phyloP scores from a whole-genome alignment of 2,329 filamentous ascomycete genomes.

The Beauveria sp. region DNA sequence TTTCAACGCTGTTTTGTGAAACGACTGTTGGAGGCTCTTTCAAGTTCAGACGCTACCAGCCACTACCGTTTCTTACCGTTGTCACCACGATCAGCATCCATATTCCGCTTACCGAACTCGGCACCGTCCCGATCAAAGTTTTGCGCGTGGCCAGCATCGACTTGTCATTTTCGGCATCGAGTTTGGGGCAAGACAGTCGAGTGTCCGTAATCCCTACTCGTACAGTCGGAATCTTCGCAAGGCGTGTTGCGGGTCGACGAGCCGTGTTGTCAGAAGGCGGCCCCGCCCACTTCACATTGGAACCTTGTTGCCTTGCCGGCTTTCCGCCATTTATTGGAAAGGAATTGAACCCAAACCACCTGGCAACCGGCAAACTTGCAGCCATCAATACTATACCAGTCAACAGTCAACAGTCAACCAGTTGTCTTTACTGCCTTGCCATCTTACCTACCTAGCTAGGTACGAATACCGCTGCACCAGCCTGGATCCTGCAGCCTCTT shows the following conservation, averaged over 20 bases:
- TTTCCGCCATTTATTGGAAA: neutral
- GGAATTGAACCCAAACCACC: neutral
- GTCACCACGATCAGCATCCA: neutral
- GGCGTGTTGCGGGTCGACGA: conserved; percentile 2
- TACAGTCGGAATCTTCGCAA: neutral
- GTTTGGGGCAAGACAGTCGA: neutral
- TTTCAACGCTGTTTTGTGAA: conserved; percentile 4
- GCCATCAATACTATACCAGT: too few relatives aligned
- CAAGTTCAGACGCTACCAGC: neutral
- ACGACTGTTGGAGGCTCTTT: neutral
- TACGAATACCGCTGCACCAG: neutral
- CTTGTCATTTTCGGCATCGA: conserved; percentile 5
- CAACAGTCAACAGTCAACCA: neutral
- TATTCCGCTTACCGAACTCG: neutral
- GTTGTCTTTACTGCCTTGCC: neutral
- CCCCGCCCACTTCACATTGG: neutral
- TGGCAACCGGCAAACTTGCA: neutral
- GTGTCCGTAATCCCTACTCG: too few relatives aligned
- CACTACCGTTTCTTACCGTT: neutral
- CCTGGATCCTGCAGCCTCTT: conserved; percentile 1
- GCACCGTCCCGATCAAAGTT: neutral
- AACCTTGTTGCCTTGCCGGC: neutral
- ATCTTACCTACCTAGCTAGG: neutral
- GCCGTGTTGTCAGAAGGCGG: neutral
- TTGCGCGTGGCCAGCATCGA: neutral